Conservation (phyloP, 371 early-diverging fungal genomes). For the Apophysomyces elegans region DNA sequence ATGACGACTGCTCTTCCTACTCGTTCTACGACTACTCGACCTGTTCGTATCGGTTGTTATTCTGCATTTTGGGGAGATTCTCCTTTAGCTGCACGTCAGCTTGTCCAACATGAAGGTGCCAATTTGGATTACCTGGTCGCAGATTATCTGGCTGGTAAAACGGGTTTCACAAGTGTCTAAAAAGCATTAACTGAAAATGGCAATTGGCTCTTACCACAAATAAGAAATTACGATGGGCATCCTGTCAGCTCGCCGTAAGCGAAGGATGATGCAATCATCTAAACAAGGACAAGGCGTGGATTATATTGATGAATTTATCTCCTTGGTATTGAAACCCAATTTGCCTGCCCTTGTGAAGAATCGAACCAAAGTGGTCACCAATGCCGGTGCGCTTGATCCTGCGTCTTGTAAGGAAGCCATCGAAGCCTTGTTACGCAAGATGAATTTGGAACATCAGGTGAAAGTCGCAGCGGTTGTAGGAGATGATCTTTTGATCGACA, state of each 20-base stretch:
- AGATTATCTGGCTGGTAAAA: slow-evolving; percentile 64
- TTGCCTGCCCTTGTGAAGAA: slow-evolving; percentile 60
- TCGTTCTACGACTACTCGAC: slow-evolving; percentile 18
- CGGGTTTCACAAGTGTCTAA: slow-evolving; percentile 5
- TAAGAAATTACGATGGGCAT: slow-evolving; percentile 79
- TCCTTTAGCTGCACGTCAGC: slow-evolving; percentile 70
- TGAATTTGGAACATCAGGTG: slow-evolving; percentile 41
- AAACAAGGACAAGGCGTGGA: slow-evolving; percentile 60
- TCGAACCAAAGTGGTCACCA: slow-evolving; percentile 72
- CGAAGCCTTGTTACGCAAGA: slow-evolving; percentile 54
- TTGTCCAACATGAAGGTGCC: slow-evolving; percentile 66
- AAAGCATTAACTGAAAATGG: no score
- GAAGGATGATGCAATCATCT: slow-evolving; percentile 29
- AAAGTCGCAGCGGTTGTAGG: slow-evolving; percentile 74
- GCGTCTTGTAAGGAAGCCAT: slow-evolving; percentile 71
- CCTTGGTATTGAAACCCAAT: slow-evolving; percentile 56
- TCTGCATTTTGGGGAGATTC: slow-evolving; percentile 79
- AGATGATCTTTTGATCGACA: slow-evolving; percentile 59
- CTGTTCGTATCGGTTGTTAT: slow-evolving; percentile 72
- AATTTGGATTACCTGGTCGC: slow-evolving; percentile 78
- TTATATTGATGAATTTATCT: slow-evolving; percentile 68
- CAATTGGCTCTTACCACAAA: background rate
- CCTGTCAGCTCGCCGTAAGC: slow-evolving; percentile 63
- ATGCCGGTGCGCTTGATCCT: slow-evolving; percentile 79
- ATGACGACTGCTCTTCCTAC: background rate